Percentiles rank a stretch among this genome's conserved stretches.
phyloP scores from a whole-genome alignment of 768 basidiomycete species.

The Hericium erinaceus region DNA sequence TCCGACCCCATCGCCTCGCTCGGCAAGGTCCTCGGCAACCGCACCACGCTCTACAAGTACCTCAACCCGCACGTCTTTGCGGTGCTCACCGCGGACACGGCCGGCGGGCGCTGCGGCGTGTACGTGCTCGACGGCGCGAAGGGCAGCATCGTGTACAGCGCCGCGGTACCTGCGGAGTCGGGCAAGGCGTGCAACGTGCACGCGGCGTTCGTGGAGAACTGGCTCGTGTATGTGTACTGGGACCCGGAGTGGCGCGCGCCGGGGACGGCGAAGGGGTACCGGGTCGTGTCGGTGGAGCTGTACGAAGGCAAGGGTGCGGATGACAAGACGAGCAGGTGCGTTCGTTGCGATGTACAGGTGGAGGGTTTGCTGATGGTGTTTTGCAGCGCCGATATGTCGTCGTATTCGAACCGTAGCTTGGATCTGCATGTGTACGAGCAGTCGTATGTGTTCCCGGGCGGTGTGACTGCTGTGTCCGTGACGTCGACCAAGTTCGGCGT shows the following conservation, averaged over 20 bases:
- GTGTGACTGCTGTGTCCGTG: slow-evolving; percentile 57
- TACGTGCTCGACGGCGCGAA: slow-evolving; percentile 76
- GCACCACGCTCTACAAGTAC: slow-evolving; percentile 90
- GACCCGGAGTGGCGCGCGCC: slow-evolving; percentile 41
- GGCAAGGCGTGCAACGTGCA: slow-evolving; percentile 52
- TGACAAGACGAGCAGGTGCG: slow-evolving; percentile 66
- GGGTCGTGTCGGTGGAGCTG: slow-evolving; percentile 76
- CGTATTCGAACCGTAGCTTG: slow-evolving; percentile 43
- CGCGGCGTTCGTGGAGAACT: slow-evolving; percentile 74
- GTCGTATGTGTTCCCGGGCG: slow-evolving; percentile 61
- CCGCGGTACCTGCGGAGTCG: slow-evolving; percentile 36
- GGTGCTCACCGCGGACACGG: slow-evolving; percentile 37
- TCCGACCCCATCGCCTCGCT: slow-evolving; percentile 59
- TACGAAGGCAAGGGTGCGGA: slow-evolving; percentile 70
- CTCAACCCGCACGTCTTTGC: slow-evolving; percentile 74
- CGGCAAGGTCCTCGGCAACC: slow-evolving; percentile 81
- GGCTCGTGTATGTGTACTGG: slow-evolving; percentile 86
- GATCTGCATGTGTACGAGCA: slow-evolving; percentile 55
- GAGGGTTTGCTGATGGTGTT: not conserved
- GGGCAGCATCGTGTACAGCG: slow-evolving; percentile 66
- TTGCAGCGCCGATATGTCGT: slow-evolving; percentile 43
- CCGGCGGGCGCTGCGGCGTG: slow-evolving; percentile 39
- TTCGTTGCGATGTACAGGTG: not conserved
- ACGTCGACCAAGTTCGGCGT: slow-evolving; percentile 88
- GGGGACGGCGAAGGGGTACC: slow-evolving; percentile 53